phyloP scores from a whole-genome alignment of 139 green algal genomes.

The Asterochloris erici region DNA sequence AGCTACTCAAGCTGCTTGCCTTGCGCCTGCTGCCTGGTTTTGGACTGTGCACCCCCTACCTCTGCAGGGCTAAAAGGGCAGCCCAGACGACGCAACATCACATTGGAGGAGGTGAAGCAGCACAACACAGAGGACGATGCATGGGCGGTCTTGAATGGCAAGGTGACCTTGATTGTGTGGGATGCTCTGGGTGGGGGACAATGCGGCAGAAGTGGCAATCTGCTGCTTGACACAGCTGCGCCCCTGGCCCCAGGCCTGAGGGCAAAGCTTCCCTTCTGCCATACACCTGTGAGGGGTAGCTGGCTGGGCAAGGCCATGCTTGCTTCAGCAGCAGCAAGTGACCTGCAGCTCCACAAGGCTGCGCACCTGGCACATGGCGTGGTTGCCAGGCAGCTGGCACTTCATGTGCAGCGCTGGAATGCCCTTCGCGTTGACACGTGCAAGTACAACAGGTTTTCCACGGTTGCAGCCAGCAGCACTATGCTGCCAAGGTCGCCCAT shows the following conservation, averaged over 20 bases:
- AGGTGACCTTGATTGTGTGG: conserved; percentile 39
- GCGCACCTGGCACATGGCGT: too few relatives aligned
- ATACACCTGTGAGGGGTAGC: too few relatives aligned
- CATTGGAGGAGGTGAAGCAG: conserved; percentile 73
- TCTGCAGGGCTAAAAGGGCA: conserved; percentile 30
- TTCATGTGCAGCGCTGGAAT: too few relatives aligned
- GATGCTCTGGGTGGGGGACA: background rate
- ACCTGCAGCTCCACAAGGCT: too few relatives aligned
- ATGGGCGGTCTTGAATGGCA: conserved; percentile 87
- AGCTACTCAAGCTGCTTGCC: background rate
- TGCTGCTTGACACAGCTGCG: background rate
- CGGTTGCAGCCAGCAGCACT: too few relatives aligned
- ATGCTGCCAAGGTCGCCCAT: too few relatives aligned
- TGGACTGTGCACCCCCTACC: background rate
- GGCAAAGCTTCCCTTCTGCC: too few relatives aligned
- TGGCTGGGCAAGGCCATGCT: background rate
- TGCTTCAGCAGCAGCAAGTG: background rate
- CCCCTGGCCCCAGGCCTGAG: too few relatives aligned
- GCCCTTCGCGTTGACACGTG: too few relatives aligned
- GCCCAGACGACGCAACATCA: conserved; percentile 51
- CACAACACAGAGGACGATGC: conserved; percentile 81
- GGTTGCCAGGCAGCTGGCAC: too few relatives aligned
- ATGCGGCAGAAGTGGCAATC: background rate
- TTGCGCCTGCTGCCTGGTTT: background rate
- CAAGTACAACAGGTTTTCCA: too few relatives aligned